phyloP scores from a whole-genome alignment of 208 protist species.

The Crithidia thermophila region DNA sequence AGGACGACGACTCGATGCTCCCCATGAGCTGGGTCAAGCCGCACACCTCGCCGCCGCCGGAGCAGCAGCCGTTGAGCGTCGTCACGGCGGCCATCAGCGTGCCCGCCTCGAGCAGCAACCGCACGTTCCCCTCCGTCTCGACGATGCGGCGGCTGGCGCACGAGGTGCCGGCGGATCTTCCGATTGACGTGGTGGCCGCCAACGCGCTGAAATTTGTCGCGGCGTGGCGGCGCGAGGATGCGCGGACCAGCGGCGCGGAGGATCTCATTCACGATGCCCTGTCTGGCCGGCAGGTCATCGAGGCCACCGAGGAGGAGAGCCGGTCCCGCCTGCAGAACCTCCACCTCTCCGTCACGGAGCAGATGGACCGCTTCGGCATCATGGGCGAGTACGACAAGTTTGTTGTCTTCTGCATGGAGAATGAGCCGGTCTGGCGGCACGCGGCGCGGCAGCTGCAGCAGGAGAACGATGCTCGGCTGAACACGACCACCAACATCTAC shows the following conservation, averaged over 20 bases:
- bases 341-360: conserved; percentile 28
- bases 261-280: conserved; percentile 40
- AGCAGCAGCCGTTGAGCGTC: too few species aligned
- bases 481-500: conserved; percentile 52
- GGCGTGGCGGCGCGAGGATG: conserved; percentile 9
- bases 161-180: neutral
- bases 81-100: neutral
- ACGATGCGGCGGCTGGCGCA: conserved; percentile 13
- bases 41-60: neutral
- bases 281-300: conserved; percentile 2
- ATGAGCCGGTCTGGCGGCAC: conserved; percentile 49
- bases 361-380: conserved; percentile 29
- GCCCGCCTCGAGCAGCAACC: neutral
- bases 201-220: conserved; percentile 37
- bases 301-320: conserved; percentile 33
- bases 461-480: conserved; percentile 42
- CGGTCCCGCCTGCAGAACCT: conserved; percentile 33
- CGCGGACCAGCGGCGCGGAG: conserved; percentile 6
- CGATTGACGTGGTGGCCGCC: conserved; percentile 2
- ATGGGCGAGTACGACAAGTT: conserved; percentile 43
- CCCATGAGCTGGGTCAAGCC: neutral
- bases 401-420: conserved; percentile 37
- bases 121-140: conserved; percentile 14
- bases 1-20: neutral
- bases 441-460: conserved; percentile 38